A percentile compares a stretch with the other conserved stretches of the same genome.
phyloP scores from a whole-genome alignment of 345 rosid genomes.

The Carallia pectinifolia region DNA sequence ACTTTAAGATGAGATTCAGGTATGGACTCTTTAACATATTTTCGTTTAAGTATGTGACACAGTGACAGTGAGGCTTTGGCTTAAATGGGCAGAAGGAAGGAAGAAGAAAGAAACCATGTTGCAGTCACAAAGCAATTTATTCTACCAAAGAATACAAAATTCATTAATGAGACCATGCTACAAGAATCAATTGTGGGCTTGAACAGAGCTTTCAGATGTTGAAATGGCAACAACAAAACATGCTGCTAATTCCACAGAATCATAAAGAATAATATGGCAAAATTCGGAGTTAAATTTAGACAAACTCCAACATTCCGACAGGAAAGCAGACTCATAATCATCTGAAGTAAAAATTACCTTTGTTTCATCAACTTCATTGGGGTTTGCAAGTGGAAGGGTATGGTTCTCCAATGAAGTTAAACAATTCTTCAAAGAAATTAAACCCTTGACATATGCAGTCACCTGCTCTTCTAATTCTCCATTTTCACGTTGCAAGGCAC shows the following conservation, averaged over 20 bases:
- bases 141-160: conserved; percentile 1
- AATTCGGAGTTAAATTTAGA: not conserved
- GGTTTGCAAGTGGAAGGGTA: conserved; percentile 30
- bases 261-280: not conserved
- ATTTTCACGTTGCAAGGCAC: conserved; percentile 55
- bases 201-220: too few relatives aligned
- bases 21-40: not conserved
- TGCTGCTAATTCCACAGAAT: not conserved
- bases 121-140: too few relatives aligned
- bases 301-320: conserved; percentile 4
- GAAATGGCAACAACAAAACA: too few relatives aligned
- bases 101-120: too few relatives aligned
- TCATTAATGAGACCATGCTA: conserved; percentile 1
- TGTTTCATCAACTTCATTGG: conserved; percentile 33
- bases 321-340: not conserved
- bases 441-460: conserved; percentile 51
- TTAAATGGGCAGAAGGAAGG: not conserved
- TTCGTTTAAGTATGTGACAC: not conserved
- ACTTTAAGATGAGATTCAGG: conserved; percentile 5
- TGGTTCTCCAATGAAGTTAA: conserved; percentile 63
- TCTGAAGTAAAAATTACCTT: conserved; percentile 42
- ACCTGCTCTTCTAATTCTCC: conserved; percentile 51
- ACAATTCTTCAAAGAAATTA: conserved; percentile 54
- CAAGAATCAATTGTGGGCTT: too few relatives aligned
- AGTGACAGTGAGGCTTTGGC: not conserved